Conservation (phyloP, 176 grass and related monocot species). For the Lolium perenne region DNA sequence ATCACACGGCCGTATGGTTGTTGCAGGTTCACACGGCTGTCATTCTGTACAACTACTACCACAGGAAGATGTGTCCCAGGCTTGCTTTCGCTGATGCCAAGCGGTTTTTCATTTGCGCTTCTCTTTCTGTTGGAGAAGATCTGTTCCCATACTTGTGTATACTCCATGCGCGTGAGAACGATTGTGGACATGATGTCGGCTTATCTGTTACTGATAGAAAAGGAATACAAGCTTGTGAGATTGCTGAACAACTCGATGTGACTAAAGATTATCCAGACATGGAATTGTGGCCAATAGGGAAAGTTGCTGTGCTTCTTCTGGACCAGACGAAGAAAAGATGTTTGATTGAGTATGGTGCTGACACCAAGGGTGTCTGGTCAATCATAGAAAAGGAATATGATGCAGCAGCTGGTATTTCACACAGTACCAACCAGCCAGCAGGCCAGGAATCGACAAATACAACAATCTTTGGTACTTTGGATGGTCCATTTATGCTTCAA, state of each 20-base stretch:
- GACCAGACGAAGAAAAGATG: conserved; percentile 55
- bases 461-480: neutral
- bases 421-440: neutral
- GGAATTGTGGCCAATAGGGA: conserved; percentile 57
- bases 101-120: conserved; percentile 43
- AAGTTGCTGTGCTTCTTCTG: conserved; percentile 62
- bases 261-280: conserved; percentile 30
- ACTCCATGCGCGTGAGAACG: conserved; percentile 25
- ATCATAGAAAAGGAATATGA: conserved; percentile 61
- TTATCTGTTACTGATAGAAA: conserved; percentile 52
- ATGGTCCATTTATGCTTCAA: conserved; percentile 39
- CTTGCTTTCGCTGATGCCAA: conserved; percentile 47
- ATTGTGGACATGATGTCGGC: neutral
- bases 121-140: conserved; percentile 27
- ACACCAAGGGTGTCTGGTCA: conserved; percentile 59
- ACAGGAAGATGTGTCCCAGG: conserved; percentile 56
- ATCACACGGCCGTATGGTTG: neutral
- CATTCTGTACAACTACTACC: conserved; percentile 81
- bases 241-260: conserved; percentile 50
- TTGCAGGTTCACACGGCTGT: conserved; percentile 68
- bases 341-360: conserved; percentile 51
- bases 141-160: conserved; percentile 43
- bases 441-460: conserved; percentile 16
- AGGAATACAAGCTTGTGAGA: conserved; percentile 51
- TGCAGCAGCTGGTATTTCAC: neutral